Conservation (phyloP, 257 asterid genomes). For the Petunia secreta region DNA sequence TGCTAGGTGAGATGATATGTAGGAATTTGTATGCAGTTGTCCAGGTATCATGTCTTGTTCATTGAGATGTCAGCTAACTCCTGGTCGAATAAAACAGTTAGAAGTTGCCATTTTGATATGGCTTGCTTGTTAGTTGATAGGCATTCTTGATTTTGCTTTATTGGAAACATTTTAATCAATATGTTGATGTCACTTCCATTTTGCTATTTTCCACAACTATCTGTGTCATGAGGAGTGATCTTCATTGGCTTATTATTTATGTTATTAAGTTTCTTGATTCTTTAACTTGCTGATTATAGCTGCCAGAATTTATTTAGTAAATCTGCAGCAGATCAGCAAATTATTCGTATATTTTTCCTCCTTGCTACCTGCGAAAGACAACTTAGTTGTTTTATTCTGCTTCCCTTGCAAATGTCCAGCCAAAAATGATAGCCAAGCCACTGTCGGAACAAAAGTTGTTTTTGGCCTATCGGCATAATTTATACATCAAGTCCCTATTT, state of each 20-base stretch:
- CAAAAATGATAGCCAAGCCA: neutral
- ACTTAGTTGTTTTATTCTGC: neutral
- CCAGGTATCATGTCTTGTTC: neutral
- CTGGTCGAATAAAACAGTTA: neutral
- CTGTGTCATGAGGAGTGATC: neutral
- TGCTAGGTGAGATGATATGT: slow-evolving; percentile 14
- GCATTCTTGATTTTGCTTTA: slow-evolving; percentile 3
- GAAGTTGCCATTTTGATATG: slow-evolving; percentile 1
- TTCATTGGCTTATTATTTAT: neutral
- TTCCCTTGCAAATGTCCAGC: neutral
- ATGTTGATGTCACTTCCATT: neutral
- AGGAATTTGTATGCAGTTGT: neutral
- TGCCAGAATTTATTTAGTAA: neutral
- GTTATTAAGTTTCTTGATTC: neutral
- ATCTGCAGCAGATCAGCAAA: neutral
- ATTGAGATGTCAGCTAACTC: neutral
- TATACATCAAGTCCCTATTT: neutral
- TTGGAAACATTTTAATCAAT: neutral
- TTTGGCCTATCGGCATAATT: neutral
- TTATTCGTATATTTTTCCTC: neutral
- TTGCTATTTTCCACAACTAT: neutral
- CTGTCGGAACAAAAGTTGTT: neutral
- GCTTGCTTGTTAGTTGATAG: neutral
- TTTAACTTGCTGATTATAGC: neutral
- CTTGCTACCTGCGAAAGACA: neutral